These are phyloP conservation scores for Amanita subjunquillea DNA, from an alignment of 768 basidiomycete species.

Conservation along the genomic window DNA sequence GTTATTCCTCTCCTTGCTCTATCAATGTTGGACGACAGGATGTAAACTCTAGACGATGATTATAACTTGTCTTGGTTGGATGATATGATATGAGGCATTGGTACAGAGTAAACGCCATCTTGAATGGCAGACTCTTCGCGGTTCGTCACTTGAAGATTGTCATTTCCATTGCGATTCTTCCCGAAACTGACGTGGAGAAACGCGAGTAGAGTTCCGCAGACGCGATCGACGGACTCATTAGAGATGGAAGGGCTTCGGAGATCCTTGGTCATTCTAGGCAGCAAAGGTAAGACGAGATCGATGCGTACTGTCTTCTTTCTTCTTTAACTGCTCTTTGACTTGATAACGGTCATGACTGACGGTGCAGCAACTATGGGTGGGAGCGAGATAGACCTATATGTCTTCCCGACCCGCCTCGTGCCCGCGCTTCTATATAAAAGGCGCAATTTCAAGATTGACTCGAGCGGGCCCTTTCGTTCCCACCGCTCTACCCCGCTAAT, in stretches of 20 bases:
- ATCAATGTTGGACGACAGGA: neutral
- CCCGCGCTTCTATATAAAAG: conserved; percentile 2
- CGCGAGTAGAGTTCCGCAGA: neutral
- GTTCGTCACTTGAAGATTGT: neutral
- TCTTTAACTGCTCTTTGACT: neutral
- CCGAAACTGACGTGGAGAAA: neutral
- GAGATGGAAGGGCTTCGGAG: neutral
- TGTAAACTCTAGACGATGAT: neutral
- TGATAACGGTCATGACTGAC: neutral
- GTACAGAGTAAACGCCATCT: neutral
- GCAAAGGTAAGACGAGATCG: neutral
- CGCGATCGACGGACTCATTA: neutral
- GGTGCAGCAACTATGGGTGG: neutral
- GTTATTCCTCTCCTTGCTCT: neutral
- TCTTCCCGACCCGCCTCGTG: conserved; percentile 4
- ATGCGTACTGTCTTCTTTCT: neutral
- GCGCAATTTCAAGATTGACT: conserved; percentile 1
- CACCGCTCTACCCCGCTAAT: conserved; percentile 1
- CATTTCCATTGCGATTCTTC: neutral
- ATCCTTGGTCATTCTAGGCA: neutral
- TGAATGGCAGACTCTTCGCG: neutral
- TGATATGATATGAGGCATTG: neutral
- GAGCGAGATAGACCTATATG: neutral
- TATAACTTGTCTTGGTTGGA: neutral
- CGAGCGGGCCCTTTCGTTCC: conserved; percentile 2